Percentiles rank a stretch among this genome's conserved stretches.
These are phyloP conservation scores for Yamadazyma diospyri DNA, from an alignment of 1,139 yeast genomes.

Conservation along the genomic window DNA sequence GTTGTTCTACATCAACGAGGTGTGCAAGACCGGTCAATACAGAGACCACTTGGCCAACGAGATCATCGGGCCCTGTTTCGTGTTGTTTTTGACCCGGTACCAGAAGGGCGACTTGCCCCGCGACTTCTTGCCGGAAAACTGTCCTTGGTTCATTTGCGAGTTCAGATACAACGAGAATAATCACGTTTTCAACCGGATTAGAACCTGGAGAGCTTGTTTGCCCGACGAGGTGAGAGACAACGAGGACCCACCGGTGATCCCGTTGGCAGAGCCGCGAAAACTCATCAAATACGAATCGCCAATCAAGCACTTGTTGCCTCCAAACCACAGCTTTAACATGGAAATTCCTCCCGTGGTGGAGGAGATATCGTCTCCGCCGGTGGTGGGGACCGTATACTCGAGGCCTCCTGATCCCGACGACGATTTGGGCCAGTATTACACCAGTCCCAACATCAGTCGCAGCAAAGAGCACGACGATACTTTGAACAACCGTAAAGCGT, in stretches of 20 bases:
- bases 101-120: slow-evolving; percentile 92
- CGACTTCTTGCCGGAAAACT: slow-evolving; percentile 57
- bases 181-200: slow-evolving; percentile 85
- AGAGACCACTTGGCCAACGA: slow-evolving; percentile 90
- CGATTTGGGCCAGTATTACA: slow-evolving; percentile 70
- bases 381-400: slow-evolving; percentile 83
- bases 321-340: slow-evolving; percentile 67
- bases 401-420: slow-evolving; percentile 74
- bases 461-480: slow-evolving; percentile 61
- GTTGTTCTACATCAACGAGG: slow-evolving; percentile 88
- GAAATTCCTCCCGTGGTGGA: slow-evolving; percentile 80
- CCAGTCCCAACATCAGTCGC: slow-evolving; percentile 47
- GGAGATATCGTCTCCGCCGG: slow-evolving; percentile 80
- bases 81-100: slow-evolving; percentile 88
- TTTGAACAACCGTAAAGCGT: slow-evolving; percentile 35
- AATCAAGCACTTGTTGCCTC: slow-evolving; percentile 68
- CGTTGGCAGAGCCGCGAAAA: slow-evolving; percentile 54
- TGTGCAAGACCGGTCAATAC: slow-evolving; percentile 94
- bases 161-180: slow-evolving; percentile 89
- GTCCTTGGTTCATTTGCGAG: slow-evolving; percentile 92
- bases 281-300: slow-evolving; percentile 81
- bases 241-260: slow-evolving; percentile 73
- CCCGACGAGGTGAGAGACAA: slow-evolving; percentile 93
- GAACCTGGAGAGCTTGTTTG: slow-evolving; percentile 98
- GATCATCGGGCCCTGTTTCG: slow-evolving; percentile 90